These are phyloP conservation scores for Phytophthora europaea DNA, from an alignment of 352 stramenopile genomes.

Conservation along the genomic window DNA sequence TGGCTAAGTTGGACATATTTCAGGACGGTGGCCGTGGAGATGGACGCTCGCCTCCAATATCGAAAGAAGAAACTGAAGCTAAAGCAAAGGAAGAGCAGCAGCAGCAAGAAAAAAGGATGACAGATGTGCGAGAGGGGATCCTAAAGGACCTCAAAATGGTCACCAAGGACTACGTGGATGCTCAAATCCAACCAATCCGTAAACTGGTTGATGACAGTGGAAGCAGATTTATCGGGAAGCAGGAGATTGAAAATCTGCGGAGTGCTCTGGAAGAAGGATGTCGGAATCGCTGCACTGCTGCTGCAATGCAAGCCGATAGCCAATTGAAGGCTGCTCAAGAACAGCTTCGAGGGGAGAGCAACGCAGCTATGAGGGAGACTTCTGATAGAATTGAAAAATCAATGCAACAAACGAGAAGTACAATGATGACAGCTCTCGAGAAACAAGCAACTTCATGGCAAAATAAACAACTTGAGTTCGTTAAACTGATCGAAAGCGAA, in stretches of 20 bases:
- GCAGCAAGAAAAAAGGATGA: conserved; percentile 29
- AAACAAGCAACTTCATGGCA: conserved; percentile 34
- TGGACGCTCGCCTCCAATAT: conserved; percentile 2
- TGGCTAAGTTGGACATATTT: conserved; percentile 53
- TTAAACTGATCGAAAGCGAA: conserved; percentile 52
- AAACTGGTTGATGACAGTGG: conserved; percentile 19
- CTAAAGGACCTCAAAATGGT: conserved; percentile 28
- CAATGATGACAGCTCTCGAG: conserved; percentile 33
- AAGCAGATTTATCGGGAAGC: conserved; percentile 26
- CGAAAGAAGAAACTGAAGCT: conserved; percentile 31
- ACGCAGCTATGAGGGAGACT: conserved; percentile 9
- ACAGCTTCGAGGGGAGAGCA: conserved; percentile 29
- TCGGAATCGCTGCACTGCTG: conserved; percentile 19
- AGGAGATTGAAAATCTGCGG: conserved; percentile 32
- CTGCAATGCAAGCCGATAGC: conserved; percentile 17
- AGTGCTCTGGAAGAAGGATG: conserved; percentile 30
- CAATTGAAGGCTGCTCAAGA: conserved; percentile 27
- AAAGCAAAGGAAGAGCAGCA: conserved; percentile 34
- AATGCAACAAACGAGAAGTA: conserved; percentile 29
- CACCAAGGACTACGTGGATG: conserved; percentile 33
- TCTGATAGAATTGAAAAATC: conserved; percentile 24
- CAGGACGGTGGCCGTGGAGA: conserved; percentile 23
- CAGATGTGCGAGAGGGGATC: conserved; percentile 25
- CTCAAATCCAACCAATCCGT: conserved; percentile 23
- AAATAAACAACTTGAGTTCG: conserved; percentile 41